Conservation (phyloP, 352 stramenopile genomes). For the Globisporangium rhizosaccharum region DNA sequence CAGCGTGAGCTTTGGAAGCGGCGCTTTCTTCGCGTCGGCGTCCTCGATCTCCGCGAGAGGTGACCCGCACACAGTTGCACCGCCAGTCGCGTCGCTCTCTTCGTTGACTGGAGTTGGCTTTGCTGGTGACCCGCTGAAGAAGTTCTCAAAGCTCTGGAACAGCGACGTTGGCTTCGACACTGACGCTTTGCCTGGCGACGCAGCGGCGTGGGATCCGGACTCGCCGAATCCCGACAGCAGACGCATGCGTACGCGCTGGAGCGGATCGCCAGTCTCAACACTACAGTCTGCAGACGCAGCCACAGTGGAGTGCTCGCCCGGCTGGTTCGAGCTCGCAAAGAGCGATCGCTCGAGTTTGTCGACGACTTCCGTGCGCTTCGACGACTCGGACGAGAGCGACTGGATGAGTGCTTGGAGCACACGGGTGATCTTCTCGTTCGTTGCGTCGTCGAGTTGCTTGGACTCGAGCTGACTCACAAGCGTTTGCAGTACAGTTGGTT, state of each 20-base stretch:
- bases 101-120: constrained; percentile 1
- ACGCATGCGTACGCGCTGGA: constrained; percentile 5
- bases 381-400: constrained; percentile 17
- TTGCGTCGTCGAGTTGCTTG: constrained; percentile 12
- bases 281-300: not conserved
- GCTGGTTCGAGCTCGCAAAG: not conserved
- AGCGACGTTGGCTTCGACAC: constrained; percentile 4
- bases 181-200: constrained; percentile 7
- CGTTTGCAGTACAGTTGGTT: constrained; percentile 13
- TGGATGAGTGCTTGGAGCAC: constrained; percentile 21
- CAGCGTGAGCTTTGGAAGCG: constrained; percentile 43
- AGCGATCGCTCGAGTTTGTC: constrained; percentile 23
- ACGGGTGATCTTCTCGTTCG: constrained; percentile 20
- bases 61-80: not conserved
- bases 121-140: constrained; percentile 9
- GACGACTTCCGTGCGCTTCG: constrained; percentile 15
- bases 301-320: not conserved
- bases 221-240: constrained; percentile 8
- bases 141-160: constrained; percentile 18
- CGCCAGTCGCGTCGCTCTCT: not conserved
- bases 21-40: not conserved
- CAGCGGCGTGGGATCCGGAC: not conserved
- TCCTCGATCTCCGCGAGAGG: not conserved
- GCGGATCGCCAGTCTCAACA: not conserved
- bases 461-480: constrained; percentile 19